Evolutionary conservation across 2,329 filamentous ascomycete genomes (phyloP).

Genomic region (Claviceps sp.): DNA sequence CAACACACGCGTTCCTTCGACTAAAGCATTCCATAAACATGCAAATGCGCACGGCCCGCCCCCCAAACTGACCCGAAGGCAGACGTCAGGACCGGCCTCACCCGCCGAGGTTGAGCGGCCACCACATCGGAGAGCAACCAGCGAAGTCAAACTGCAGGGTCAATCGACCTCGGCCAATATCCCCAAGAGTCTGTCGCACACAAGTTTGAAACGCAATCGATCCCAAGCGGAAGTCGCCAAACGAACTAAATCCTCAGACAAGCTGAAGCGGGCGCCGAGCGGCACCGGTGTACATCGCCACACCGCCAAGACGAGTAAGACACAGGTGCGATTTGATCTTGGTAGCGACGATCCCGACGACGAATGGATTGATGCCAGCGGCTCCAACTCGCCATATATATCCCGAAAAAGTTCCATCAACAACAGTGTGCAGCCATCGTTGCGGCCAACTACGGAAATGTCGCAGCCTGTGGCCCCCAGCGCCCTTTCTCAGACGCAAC

Average conservation of each 20-base stretch:
- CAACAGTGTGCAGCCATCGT: slow-evolving; percentile 34
- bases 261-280: slow-evolving; percentile 39
- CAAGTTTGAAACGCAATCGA: slow-evolving; percentile 45
- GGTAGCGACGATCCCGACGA: slow-evolving; percentile 36
- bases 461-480: slow-evolving; percentile 23
- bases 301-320: slow-evolving; percentile 27
- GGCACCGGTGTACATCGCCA: slow-evolving; percentile 32
- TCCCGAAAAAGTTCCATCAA: slow-evolving; percentile 33
- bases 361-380: slow-evolving; percentile 56
- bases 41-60: slow-evolving; percentile 11
- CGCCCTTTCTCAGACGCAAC: slow-evolving; percentile 9
- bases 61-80: slow-evolving; percentile 29
- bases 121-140: slow-evolving; percentile 34
- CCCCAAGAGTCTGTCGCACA: slow-evolving; percentile 41
- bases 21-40: slow-evolving; percentile 34
- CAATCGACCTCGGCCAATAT: slow-evolving; percentile 31
- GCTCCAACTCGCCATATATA: slow-evolving; percentile 45
- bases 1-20: slow-evolving; percentile 38
- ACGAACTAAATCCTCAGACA: slow-evolving; percentile 35
- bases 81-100: slow-evolving; percentile 30
- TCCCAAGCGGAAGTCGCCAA: slow-evolving; percentile 44
- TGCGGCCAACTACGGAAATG: slow-evolving; percentile 22
- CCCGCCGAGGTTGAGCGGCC: slow-evolving; percentile 18
- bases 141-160: slow-evolving; percentile 36
- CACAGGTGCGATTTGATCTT: slow-evolving; percentile 50